Conservation (phyloP, 75 land plant genomes). For the Picea sitchensis region DNA sequence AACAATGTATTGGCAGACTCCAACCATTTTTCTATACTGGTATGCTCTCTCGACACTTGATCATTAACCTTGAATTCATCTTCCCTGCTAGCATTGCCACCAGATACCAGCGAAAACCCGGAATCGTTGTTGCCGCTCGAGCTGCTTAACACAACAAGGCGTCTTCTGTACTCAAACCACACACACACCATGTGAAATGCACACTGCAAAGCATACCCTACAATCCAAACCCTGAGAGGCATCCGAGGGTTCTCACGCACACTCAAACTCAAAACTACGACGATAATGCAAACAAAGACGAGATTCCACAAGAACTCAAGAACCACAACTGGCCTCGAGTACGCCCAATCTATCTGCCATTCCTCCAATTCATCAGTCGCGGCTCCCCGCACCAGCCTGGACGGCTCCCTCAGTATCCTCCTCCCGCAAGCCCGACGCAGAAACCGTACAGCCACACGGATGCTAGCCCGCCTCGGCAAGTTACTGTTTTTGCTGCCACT, state of each 20-base stretch:
- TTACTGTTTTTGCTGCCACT: no score
- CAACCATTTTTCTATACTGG: no score
- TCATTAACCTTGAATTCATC: no score
- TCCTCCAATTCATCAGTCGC: constrained; percentile 24
- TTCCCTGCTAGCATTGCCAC: no score
- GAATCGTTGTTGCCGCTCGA: no score
- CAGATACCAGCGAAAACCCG: neutral
- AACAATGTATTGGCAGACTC: no score
- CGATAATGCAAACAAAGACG: constrained; percentile 2
- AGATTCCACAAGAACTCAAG: constrained; percentile 21
- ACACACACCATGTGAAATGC: constrained; percentile 15
- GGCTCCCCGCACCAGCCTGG: constrained; percentile 13
- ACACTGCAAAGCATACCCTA: constrained; percentile 14
- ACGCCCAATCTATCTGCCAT: constrained; percentile 19
- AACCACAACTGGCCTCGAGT: constrained; percentile 18
- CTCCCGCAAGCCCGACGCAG: neutral
- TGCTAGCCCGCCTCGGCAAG: no score
- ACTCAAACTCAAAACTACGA: constrained; percentile 11
- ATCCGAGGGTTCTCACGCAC: constrained; percentile 2
- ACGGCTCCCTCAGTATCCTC: constrained; percentile 13
- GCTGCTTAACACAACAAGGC: no score
- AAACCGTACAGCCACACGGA: no score
- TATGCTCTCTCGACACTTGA: no score
- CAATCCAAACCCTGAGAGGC: constrained; percentile 18
- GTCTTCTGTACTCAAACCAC: constrained; percentile 3